Evolutionary conservation across 1,284 basidiomycete species (phyloP), one percentile per base, ranked within the genome.

Genomic region (Xanthoconium separans): DNA sequence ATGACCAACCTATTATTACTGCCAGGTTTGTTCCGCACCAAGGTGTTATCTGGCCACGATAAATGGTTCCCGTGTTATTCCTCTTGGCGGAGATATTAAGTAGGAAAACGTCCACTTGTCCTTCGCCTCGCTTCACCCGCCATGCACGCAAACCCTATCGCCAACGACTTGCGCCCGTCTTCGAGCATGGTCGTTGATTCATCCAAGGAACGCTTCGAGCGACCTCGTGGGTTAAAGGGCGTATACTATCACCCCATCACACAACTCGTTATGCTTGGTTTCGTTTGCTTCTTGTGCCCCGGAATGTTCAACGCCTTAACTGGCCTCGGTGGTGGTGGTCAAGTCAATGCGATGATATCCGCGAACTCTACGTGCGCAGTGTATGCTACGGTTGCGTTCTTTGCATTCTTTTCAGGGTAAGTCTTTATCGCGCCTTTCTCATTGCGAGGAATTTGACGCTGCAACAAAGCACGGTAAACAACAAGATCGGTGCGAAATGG

Each of bases 401-500:
- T 71, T 34, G 72, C 71, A 6, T 77, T 77, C 66, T 76, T 77
- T 45, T 70, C 77, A 30, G 76, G 76, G 76, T 77, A 70, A 29
- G n/a, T n/a, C 7, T 27, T 11, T 5, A 34, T 53, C 16, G 15
- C 20, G 3, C 18, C 16, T 30, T 31, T 29, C 3, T n/a, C 15
- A 3, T 10, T 5, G 9, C 4, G 31, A 30, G 13, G 22, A 27
- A 49, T 10, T 29, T 45, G 30, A 59, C 33, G 2, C 4, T 22
- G 44, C n/a, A 5, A 8, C 29, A 27, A 45, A 78, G 77, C 31
- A 77, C 79, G 45, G 67, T 82, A 64, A 74, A 80, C 70, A 77
- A 84, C 60, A 72, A 75, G 52, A 70, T 85, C 24, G 83, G 83
- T n/a, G 71, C 77, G 9, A 70, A 75, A 31, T 60, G 76, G 16